Evolutionary conservation across 75 land plant species (phyloP), one percentile per base, ranked within the genome.

Genomic region (Pseudotsuga menziesii): DNA sequence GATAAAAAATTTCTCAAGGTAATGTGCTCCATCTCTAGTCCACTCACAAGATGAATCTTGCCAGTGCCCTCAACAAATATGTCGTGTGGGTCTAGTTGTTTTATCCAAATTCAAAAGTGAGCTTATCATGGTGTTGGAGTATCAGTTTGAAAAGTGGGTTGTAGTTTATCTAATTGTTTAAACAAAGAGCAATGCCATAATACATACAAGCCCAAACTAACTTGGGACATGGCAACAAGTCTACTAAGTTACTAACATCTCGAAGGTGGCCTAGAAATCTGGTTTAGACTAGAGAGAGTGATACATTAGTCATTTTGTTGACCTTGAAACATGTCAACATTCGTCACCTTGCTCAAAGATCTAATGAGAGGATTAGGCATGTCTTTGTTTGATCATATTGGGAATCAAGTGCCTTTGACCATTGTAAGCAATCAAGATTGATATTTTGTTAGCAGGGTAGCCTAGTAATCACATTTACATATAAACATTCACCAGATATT

Each of bases 301-400:
- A 96, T 92, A 61, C n/a, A n/a, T n/a, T 89, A 96, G 81, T 96
- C 98, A 80, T 96, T 96, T 76, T 96, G 98, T 76, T 96, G 98
- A 54, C 98, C 98, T 88, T 96, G 98, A 29, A 29, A 29, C 32
- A 0, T 29, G 32, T 29, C 32, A 29, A 29, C 32, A 29, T 0
- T 29, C 1, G 32, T 29, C 32, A 29, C 32, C 1, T 29, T 29
- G 32, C 1, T 29, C 32, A 29, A 1, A 29, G 32, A 29, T 29
- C 32, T 29, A 29, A 29, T 29, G 32, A 29, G 32, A 29, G 32
- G 32, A 29, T 29, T 29, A 29, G 32, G 32, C 0, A 29, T 1
- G 32, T 29, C 32, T 29, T 29, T 29, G 32, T 29, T 29, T 29
- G 61, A 96, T 79, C 59, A 96, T 93, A 89, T 96, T 97, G 71